Evolutionary conservation across 805 yeast species (phyloP), one percentile per base, ranked within the genome.

Genomic region (Pichia paraexigua): DNA sequence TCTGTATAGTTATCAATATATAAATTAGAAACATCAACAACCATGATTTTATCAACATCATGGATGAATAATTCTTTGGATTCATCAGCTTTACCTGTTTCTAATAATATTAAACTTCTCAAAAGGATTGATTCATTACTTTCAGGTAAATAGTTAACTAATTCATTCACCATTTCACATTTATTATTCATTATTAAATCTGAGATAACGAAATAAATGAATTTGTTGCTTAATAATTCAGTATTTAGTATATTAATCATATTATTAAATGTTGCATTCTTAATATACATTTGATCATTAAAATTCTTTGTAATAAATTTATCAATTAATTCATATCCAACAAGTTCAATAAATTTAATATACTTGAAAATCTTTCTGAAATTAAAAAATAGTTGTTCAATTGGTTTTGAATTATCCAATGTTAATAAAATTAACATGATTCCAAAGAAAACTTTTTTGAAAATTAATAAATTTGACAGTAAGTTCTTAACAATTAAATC

Each of bases 1-100:
- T 39, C 35, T 8, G 40, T 6, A 10, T 42, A n/a, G 11, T 10
- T n/a, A 3, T 25, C 15, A 25, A 42, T n/a, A 25, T 42, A n/a
- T n/a, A 35, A 35, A 17, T 35, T 35, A 9, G 20, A 35, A 17
- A n/a, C 12, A 35, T 35, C 20, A 35, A n/a, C 17, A 35, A 20
- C 18, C 13, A 40, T 27, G 13, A 43, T 43, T 13, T 18, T 10
- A 28, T 43, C 45, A 28, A 28, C 61, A 17, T 61, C 55, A 1
- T 58, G 46, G 10, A 58, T 52, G 20, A 76, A 66, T 17, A 69
- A 53, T 10, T 62, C 58, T 25, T 61, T 63, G 1, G 78, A 63
- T 11, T 58, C 50, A 12, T 49, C 37, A 5, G 50, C 55, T 7
- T 67, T 55, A 37, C 65, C 56, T 1, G 15, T 13, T 10, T 61